These are phyloP conservation scores for Hortiboletus rubellus DNA, from an alignment of 1,284 basidiomycete genomes.

Conservation along the genomic window DNA sequence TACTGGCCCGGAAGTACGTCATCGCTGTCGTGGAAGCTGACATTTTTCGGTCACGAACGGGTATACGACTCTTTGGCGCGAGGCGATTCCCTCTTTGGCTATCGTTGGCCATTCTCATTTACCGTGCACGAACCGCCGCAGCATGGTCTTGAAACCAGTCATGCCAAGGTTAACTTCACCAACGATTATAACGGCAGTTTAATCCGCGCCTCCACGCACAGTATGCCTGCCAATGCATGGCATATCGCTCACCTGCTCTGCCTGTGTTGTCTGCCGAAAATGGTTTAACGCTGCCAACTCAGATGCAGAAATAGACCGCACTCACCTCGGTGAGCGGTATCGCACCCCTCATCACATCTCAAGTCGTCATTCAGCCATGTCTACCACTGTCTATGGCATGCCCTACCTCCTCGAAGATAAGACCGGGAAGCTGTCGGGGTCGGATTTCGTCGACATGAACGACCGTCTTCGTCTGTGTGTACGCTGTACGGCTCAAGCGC, in stretches of 20 bases:
- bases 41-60: constrained; percentile 6
- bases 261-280: constrained; percentile 26
- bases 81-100: constrained; percentile 23
- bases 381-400: constrained; percentile 50
- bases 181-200: constrained; percentile 26
- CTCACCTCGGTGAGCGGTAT: background rate
- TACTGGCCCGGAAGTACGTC: constrained; percentile 28
- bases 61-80: constrained; percentile 17
- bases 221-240: constrained; percentile 17
- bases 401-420: constrained; percentile 65
- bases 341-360: background rate
- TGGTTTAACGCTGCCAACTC: constrained; percentile 14
- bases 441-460: constrained; percentile 62
- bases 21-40: constrained; percentile 20
- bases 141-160: constrained; percentile 18
- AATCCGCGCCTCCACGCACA: constrained; percentile 16
- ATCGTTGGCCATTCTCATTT: constrained; percentile 12
- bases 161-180: constrained; percentile 17
- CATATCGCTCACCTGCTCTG: constrained; percentile 19
- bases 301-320: constrained; percentile 28
- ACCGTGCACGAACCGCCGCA: constrained; percentile 15
- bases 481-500: constrained; percentile 46
- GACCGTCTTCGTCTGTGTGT: constrained; percentile 55
- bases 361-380: constrained; percentile 19
- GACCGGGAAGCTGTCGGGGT: constrained; percentile 50